phyloP scores from a whole-genome alignment of 352 stramenopile genomes.

The Phytophthora podocarpi region DNA sequence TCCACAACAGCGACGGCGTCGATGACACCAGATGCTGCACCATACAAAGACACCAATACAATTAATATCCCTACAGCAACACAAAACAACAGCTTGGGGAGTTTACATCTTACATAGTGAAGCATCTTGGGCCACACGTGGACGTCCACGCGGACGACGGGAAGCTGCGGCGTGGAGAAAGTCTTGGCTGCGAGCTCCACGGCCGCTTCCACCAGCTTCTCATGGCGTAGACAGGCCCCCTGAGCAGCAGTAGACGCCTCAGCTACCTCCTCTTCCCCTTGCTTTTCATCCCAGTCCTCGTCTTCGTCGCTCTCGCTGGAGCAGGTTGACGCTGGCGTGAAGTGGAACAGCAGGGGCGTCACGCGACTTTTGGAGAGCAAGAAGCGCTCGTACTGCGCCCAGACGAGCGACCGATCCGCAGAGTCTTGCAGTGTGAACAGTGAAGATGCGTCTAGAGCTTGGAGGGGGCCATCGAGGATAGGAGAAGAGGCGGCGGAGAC shows the following conservation, averaged over 20 bases:
- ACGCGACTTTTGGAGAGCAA: constrained; percentile 28
- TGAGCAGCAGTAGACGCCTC: neutral
- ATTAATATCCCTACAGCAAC: neutral
- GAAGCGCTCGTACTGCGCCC: constrained; percentile 41
- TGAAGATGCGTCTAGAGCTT: constrained; percentile 8
- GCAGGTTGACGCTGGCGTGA: constrained; percentile 9
- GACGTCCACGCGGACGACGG: constrained; percentile 33
- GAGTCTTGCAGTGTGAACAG: constrained; percentile 18
- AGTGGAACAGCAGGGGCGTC: constrained; percentile 33
- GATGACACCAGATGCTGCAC: constrained; percentile 50
- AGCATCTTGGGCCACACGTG: constrained; percentile 30
- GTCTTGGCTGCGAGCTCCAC: constrained; percentile 17
- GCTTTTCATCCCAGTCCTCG: constrained; percentile 12
- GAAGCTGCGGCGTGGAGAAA: constrained; percentile 27
- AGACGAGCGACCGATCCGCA: constrained; percentile 19
- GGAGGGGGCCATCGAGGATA: constrained; percentile 1
- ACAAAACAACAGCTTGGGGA: neutral
- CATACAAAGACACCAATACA: neutral
- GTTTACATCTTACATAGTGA: constrained; percentile 39
- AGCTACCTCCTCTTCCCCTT: neutral
- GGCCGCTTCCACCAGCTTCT: constrained; percentile 28
- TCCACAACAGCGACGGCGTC: constrained; percentile 59
- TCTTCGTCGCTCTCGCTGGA: constrained; percentile 1
- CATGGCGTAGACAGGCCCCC: constrained; percentile 14
- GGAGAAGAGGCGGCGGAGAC: neutral